Evolutionary conservation across 345 rosid species (phyloP), one percentile per base, ranked within the genome.

Genomic region (Lagerstroemia speciosa): DNA sequence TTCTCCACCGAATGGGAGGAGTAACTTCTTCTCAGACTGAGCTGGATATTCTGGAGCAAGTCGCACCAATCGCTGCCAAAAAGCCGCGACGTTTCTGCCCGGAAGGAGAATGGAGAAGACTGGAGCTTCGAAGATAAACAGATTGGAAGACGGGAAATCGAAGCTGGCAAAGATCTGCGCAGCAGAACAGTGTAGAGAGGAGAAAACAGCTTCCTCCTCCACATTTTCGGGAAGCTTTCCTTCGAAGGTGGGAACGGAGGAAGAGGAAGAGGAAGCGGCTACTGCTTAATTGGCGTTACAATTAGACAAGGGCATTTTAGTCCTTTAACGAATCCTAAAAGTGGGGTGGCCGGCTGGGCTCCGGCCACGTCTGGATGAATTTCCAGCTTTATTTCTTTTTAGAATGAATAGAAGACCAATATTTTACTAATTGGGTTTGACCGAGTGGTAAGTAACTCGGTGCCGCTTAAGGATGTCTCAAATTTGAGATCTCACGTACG

Each of bases 191-290:
- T 29, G 36, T 77, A 79, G 75, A 83, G 65, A 52, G 86, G 77
- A 33, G 67, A 62, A 78, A 73, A 69, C 10, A 84, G 78, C 74
- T 79, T 79, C 80, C 74, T 78, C 8, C 78, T 48, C 67, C 46
- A 82, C 75, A 81, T 66, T 90, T 83, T 86, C 46, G 64, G 72
- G 16, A 45, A 17, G 3, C 41, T 20, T 37, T 34, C 3, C 32
- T 9, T 38, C n/a, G 50, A 65, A 37, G 50, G 64, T 2, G 26
- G 41, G n/a, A 52, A 37, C 64, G 40, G 36, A 27, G 53, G 61
- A 34, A 52, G 58, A 36, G 53, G 16, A n/a, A n/a, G n/a, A n/a
- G n/a, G n/a, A n/a, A n/a, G n/a, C n/a, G n/a, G n/a, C n/a, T n/a
- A n/a, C n/a, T n/a, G n/a, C n/a, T n/a, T n/a, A n/a, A n/a, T n/a